Conservation (phyloP, 108 stramenopile genomes). For the Pseudonitzschia multiseries region DNA sequence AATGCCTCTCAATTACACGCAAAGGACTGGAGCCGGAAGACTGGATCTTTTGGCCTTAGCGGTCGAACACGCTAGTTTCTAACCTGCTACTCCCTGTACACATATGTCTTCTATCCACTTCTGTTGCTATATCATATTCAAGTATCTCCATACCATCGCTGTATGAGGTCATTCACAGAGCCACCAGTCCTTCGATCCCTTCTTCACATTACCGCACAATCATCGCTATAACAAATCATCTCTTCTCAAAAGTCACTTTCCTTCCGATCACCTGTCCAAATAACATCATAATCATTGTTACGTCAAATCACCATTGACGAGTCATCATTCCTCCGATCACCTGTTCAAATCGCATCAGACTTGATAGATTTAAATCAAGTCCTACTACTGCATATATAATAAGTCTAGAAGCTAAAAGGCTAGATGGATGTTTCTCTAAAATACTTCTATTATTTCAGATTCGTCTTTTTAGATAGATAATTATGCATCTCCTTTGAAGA, state of each 20-base stretch:
- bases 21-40: conserved; percentile 26
- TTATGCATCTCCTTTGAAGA: conserved; percentile 15
- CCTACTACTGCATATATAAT: background rate
- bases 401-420: background rate
- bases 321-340: background rate
- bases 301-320: background rate
- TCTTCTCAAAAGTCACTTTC: background rate
- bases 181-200: background rate
- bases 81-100: background rate
- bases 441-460: no score
- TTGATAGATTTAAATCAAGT: no score
- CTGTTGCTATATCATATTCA: background rate
- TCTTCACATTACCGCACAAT: background rate
- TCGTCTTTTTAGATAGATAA: no score
- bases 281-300: background rate
- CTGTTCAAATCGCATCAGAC: background rate
- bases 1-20: background rate
- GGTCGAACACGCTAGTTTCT: conserved; percentile 34
- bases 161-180: background rate
- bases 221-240: background rate
- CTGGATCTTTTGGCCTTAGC: conserved; percentile 54
- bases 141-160: background rate
- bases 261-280: background rate
- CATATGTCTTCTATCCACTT: background rate
- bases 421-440: no score